Evolutionary conservation across 257 asterid genomes (phyloP), one percentile per base, ranked within the genome.

Genomic region (Orobanche coerulescens): DNA sequence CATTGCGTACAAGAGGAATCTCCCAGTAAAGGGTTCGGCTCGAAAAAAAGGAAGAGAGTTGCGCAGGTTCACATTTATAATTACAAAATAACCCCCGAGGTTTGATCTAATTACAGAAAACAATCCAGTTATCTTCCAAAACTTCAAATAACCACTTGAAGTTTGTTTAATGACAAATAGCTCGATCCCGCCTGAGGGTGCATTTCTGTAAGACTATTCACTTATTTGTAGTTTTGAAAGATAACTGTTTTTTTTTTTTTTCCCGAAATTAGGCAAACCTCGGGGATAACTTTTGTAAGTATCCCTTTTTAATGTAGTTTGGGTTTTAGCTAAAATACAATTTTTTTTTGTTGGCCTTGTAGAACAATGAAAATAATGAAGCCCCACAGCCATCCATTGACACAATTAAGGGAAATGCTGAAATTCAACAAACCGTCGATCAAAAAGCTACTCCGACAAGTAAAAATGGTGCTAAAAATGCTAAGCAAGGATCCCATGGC

Each of bases 11-110:
- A 71, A 65, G 89, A 78, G 66, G 91, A 78, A 69, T 76, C 84
- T 37, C 72, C 79, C 23, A 70, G 75, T 60, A 79, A 83, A 80
- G 84, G 81, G 61, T 6, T 56, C 19, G 79, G 71, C 16, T 65
- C 81, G 19, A 83, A 81, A 85, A 92, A 84, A 80, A 82, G 97
- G 81, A 93, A 85, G 81, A 81, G 87, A 73, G 77, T 59, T 47
- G 71, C 69, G 52, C 85, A 85, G 96, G 97, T 90, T 44, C 11
- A 25, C 30, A 48, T 67, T 39, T 20, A 8, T 31, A n/a, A n/a
- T n/a, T n/a, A n/a, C n/a, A n/a, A n/a, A n/a, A n/a, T n/a, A n/a
- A n/a, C n/a, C n/a, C n/a, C n/a, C n/a, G n/a, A n/a, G n/a, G 18
- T 47, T 12, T 7, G 22, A 37, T 31, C 30, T 53, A 26, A 13